Evolutionary conservation across 108 stramenopile genomes (phyloP).

Genomic region (Poteriospumella lacustris): DNA sequence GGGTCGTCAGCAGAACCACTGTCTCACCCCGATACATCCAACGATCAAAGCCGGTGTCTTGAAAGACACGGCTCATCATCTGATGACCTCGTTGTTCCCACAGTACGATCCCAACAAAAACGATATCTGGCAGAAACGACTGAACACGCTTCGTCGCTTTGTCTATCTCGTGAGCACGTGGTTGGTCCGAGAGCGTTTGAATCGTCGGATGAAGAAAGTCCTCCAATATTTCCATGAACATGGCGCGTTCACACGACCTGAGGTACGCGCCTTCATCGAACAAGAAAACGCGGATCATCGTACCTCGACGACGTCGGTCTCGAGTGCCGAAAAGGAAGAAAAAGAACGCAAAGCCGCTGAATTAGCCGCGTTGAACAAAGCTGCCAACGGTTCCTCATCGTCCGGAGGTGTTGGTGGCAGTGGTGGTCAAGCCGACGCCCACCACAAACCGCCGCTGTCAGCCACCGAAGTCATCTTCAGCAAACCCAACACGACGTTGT

Average conservation of each 20-base stretch:
- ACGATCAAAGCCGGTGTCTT: too few species aligned
- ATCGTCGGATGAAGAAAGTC: slow-evolving; percentile 32
- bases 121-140: slow-evolving; percentile 46
- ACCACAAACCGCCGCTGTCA: too few species aligned
- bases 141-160: slow-evolving; percentile 42
- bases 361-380: slow-evolving; percentile 9
- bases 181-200: slow-evolving; percentile 36
- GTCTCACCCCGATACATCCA: background rate
- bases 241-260: slow-evolving; percentile 23
- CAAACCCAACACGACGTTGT: background rate
- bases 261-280: slow-evolving; percentile 49
- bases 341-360: background rate
- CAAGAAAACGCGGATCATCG: slow-evolving; percentile 20
- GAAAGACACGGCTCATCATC: background rate
- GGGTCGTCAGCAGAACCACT: too few species aligned
- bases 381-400: background rate
- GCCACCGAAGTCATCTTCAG: background rate
- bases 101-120: slow-evolving; percentile 46
- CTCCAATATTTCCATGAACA: slow-evolving; percentile 23
- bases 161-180: slow-evolving; percentile 38
- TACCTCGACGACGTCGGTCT: slow-evolving; percentile 1
- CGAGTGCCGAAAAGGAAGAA: background rate
- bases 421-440: too few species aligned
- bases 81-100: slow-evolving; percentile 21
- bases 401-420: background rate